These are phyloP conservation scores for Fraxinus anomala DNA, from an alignment of 257 asterid species.

Conservation along the genomic window DNA sequence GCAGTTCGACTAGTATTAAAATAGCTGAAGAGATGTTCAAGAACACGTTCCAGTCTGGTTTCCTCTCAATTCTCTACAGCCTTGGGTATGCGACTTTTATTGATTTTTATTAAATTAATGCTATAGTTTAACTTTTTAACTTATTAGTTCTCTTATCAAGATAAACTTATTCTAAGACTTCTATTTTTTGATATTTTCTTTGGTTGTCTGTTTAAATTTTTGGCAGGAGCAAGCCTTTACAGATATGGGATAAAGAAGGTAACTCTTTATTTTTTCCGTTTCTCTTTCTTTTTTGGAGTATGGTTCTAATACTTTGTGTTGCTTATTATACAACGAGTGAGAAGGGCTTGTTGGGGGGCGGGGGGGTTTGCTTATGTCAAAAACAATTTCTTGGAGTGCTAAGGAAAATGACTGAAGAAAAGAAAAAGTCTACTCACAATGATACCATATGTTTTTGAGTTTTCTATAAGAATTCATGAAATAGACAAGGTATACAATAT, in stretches of 20 bases:
- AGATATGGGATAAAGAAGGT: slow-evolving; percentile 99
- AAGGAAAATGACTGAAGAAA: not conserved
- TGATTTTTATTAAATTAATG: not conserved
- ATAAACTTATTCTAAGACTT: not conserved
- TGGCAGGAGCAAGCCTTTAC: slow-evolving; percentile 94
- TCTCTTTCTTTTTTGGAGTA: slow-evolving; percentile 1
- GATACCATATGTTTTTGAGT: not conserved
- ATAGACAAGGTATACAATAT: not conserved
- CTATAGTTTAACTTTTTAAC: not conserved
- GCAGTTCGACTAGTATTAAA: slow-evolving; percentile 18
- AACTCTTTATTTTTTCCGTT: not conserved
- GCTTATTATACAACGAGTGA: not conserved
- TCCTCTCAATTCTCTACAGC: slow-evolving; percentile 89
- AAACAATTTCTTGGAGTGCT: not conserved
- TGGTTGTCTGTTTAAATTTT: slow-evolving; percentile 1
- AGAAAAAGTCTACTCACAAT: not conserved
- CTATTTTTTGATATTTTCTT: not conserved
- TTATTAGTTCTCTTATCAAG: slow-evolving; percentile 7
- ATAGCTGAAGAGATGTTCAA: slow-evolving; percentile 65
- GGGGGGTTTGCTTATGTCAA: not conserved
- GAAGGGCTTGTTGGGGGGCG: not conserved
- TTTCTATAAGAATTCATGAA: not conserved
- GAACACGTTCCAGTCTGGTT: slow-evolving; percentile 96
- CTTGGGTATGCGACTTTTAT: slow-evolving; percentile 60
- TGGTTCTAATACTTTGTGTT: not conserved